Percentiles rank a stretch among this genome's conserved stretches.
phyloP scores from a whole-genome alignment of 2,329 filamentous ascomycete species.

The Trichoderma semiorbis region DNA sequence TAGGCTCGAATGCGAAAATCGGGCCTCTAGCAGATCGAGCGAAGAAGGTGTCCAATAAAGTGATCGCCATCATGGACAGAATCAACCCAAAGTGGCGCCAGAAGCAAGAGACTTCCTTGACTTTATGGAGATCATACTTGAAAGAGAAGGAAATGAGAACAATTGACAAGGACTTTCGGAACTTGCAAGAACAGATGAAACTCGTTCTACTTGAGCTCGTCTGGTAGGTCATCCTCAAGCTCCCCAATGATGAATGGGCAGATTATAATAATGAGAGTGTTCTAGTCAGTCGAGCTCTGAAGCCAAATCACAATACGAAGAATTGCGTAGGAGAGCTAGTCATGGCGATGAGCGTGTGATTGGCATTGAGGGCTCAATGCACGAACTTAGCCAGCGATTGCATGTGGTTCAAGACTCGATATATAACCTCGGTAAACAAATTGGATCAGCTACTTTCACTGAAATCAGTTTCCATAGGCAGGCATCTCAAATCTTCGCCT shows the following conservation, averaged over 20 bases:
- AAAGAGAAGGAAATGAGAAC: background rate
- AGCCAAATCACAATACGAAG: background rate
- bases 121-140: background rate
- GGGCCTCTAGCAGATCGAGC: background rate
- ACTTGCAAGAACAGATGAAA: background rate
- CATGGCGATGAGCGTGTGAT: background rate
- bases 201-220: background rate
- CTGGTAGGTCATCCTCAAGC: background rate
- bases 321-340: background rate
- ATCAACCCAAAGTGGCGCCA: background rate
- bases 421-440: background rate
- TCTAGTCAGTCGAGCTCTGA: background rate
- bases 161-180: background rate
- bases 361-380: background rate
- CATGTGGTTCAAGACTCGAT: background rate
- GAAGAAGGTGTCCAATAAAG: background rate
- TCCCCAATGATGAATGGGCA: no score
- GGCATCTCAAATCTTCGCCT: background rate
- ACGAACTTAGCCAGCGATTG: background rate
- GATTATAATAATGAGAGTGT: no score
- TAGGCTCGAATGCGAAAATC: background rate
- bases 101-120: background rate
- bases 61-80: background rate
- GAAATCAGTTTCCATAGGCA: background rate
- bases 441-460: background rate